These are phyloP conservation scores for Sclerospora graminicola DNA, from an alignment of 352 stramenopile species.

Conservation along the genomic window DNA sequence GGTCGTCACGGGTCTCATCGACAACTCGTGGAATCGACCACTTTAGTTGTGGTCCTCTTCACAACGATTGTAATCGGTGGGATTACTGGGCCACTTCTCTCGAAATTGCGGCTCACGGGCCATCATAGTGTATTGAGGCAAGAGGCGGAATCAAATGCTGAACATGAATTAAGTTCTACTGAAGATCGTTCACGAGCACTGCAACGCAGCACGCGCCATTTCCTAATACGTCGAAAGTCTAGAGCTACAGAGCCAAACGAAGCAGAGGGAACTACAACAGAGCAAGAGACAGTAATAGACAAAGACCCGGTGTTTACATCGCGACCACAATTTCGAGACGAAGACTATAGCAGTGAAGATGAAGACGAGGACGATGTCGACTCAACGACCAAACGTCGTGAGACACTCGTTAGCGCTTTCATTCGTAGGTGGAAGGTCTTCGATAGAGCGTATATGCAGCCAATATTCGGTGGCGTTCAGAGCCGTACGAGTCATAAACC, in stretches of 20 bases:
- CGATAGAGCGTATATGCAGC: slow-evolving; percentile 65
- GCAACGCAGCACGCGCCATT: slow-evolving; percentile 51
- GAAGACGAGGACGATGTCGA: slow-evolving; percentile 13
- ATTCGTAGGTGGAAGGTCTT: slow-evolving; percentile 70
- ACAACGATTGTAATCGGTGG: slow-evolving; percentile 79
- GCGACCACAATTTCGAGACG: slow-evolving; percentile 61
- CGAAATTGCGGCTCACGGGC: slow-evolving; percentile 29
- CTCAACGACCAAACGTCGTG: slow-evolving; percentile 11
- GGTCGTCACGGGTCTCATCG: slow-evolving; percentile 58
- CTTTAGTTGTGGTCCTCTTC: slow-evolving; percentile 76
- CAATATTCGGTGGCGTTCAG: slow-evolving; percentile 53
- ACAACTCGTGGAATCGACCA: slow-evolving; percentile 76
- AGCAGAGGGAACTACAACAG: slow-evolving; percentile 2
- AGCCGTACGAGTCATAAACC: slow-evolving; percentile 3
- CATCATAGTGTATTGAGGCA: slow-evolving; percentile 26
- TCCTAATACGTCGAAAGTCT: slow-evolving; percentile 34
- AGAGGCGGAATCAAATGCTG: slow-evolving; percentile 25
- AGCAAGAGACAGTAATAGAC: slow-evolving; percentile 13
- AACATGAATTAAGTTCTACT: slow-evolving; percentile 10
- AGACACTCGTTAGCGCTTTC: slow-evolving; percentile 42
- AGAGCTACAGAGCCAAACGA: slow-evolving; percentile 12
- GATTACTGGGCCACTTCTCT: slow-evolving; percentile 58
- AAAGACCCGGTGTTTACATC: slow-evolving; percentile 43
- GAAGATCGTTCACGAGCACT: slow-evolving; percentile 12
- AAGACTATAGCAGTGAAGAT: slow-evolving; percentile 33